Base-by-base conservation (phyloP, 202 grass and related monocot species). In the Setaria viridis region DNA sequence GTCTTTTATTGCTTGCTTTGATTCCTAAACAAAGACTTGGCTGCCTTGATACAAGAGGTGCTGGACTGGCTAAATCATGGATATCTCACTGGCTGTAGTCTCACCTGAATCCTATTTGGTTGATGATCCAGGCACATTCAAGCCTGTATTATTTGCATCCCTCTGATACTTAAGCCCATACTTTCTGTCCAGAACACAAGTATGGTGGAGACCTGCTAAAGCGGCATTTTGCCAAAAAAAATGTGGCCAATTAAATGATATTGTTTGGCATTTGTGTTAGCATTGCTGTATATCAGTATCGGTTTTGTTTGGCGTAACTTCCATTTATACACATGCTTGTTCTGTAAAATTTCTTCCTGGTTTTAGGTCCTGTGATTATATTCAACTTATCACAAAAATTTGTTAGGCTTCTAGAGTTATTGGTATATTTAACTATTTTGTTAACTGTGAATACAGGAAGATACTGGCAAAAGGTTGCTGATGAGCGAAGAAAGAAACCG, bases 401-500 rank as follows among this genome's bases (percentile, higher is more conserved):
- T 21, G 32, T 54, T 60, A 77, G 41, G 59, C 34, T 78, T 80
- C 11, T 82, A 50, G 29, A 43, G 0, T 71, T 17, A 71, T 9
- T 60, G 25, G 3, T 60, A 59, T 12, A 54, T 77, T 67, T 29
- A 5, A 76, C 33, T 58, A 76, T 80, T 79, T 74, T 64, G 21
- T 80, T 71, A 69, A 66, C 48, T 82, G 17, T 76, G 19, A 69
- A 90, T 92, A 32, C 82, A 99, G 93, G 96, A 88, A 87, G 64
- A 88, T 99, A 99, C 84, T 99, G 96, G 96, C 91, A 88, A 79
- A 94, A 89, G 42, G 90, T 99, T 88, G 92, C 91, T 53, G 93
- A 99, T 86, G 93, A 94, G 85, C 79, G 87, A 21, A 95, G 86
- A 82, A 95, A 95, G 84, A 99, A 94, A 85, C 96, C 93, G 76